Percentiles rank a stretch among this genome's conserved stretches.
phyloP scores from a whole-genome alignment of 148 eudicot genomes.

The Dysphania ambrosioides region DNA sequence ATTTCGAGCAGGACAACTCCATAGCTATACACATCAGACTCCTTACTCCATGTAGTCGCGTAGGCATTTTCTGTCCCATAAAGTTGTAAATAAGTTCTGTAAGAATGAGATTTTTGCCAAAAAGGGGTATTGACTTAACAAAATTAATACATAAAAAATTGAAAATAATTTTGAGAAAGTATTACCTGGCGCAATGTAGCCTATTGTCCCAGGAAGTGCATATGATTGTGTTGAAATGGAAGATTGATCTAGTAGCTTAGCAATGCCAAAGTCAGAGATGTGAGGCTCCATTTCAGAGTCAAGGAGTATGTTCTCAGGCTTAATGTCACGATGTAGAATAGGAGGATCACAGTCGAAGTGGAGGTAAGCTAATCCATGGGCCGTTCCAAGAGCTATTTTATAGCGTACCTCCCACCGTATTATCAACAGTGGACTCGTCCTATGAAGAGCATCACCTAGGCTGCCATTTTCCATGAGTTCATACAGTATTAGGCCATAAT shows the following conservation, averaged over 20 bases:
- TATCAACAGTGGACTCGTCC: conserved; percentile 24
- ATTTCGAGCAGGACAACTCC: conserved; percentile 81
- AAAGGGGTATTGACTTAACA: background rate
- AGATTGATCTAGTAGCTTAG: conserved; percentile 63
- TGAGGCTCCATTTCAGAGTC: conserved; percentile 85
- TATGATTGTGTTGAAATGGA: conserved; percentile 36
- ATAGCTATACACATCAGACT: conserved; percentile 80
- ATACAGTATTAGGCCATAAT: conserved; percentile 63
- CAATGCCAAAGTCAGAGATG: conserved; percentile 88
- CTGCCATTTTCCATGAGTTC: conserved; percentile 76
- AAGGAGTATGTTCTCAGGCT: conserved; percentile 69
- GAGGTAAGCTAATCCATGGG: conserved; percentile 74
- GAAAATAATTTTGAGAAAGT: background rate
- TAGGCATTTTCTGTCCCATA: conserved; percentile 66
- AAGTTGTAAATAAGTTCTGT: too few relatives aligned
- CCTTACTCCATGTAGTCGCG: conserved; percentile 44
- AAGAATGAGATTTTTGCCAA: too few relatives aligned
- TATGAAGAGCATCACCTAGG: conserved; percentile 65
- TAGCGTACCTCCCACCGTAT: conserved; percentile 59
- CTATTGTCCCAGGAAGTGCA: conserved; percentile 61
- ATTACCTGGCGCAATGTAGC: conserved; percentile 93
- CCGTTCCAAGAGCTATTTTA: conserved; percentile 70
- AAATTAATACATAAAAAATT: background rate
- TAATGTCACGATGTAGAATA: conserved; percentile 76
- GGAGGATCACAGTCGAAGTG: conserved; percentile 74